Percentiles rank a stretch among this genome's conserved stretches.
These are phyloP conservation scores for Globisporangium orthogonon DNA, from an alignment of 352 stramenopile genomes.

Conservation along the genomic window DNA sequence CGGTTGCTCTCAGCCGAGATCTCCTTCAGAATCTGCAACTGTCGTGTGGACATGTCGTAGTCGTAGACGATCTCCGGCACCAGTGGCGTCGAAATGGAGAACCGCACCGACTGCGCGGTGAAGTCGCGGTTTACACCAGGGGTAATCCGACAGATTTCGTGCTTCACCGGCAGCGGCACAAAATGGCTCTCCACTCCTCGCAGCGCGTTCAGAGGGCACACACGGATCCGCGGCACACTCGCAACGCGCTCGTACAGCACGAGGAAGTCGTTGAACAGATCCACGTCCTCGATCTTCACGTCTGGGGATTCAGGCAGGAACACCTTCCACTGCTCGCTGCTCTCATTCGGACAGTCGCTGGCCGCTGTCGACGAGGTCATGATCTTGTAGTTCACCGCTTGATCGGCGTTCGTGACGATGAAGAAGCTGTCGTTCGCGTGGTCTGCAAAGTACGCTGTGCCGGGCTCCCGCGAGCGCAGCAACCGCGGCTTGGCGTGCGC, in stretches of 20 bases:
- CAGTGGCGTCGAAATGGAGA: constrained; percentile 68
- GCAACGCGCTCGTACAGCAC: constrained; percentile 77
- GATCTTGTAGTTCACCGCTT: constrained; percentile 78
- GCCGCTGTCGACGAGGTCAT: background rate
- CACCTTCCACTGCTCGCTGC: constrained; percentile 29
- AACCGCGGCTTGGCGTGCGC: constrained; percentile 23
- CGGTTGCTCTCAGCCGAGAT: constrained; percentile 18
- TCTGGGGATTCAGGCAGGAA: constrained; percentile 45
- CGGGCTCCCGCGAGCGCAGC: constrained; percentile 38
- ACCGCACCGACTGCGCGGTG: constrained; percentile 43
- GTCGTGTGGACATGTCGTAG: constrained; percentile 52
- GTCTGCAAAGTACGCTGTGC: constrained; percentile 84
- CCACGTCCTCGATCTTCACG: constrained; percentile 87
- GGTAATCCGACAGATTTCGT: constrained; percentile 50
- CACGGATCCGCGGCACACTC: constrained; percentile 68
- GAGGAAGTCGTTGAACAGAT: constrained; percentile 74
- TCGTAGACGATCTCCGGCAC: constrained; percentile 75
- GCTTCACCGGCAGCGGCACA: constrained; percentile 48
- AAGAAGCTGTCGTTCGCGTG: constrained; percentile 63
- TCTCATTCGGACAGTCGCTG: constrained; percentile 5
- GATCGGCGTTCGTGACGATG: constrained; percentile 78
- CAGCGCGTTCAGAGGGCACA: constrained; percentile 21
- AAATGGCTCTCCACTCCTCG: constrained; percentile 20
- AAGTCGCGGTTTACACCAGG: constrained; percentile 83
- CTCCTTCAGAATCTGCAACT: constrained; percentile 52